These are phyloP conservation scores for Aureococcus anophagefferens DNA, from an alignment of 108 stramenopile genomes.

Conservation along the genomic window DNA sequence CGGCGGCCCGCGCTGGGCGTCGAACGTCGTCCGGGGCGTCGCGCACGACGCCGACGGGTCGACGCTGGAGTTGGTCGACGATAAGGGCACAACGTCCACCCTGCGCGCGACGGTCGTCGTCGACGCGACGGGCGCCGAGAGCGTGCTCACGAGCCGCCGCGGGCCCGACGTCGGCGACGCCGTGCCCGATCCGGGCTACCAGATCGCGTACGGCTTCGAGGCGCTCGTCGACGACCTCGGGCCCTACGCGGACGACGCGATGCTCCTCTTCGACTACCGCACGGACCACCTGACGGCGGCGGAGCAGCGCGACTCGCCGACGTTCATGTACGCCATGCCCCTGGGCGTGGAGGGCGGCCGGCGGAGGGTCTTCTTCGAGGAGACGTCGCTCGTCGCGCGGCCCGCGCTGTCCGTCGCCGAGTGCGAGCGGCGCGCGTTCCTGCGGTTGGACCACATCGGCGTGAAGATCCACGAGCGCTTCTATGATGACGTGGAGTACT, in stretches of 20 bases:
- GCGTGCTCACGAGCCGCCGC: slow-evolving; percentile 65
- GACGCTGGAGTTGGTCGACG: slow-evolving; percentile 1
- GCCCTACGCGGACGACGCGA: slow-evolving; percentile 74
- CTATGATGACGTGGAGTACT: slow-evolving; percentile 83
- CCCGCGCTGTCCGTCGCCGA: slow-evolving; percentile 76
- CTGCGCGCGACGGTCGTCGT: slow-evolving; percentile 69
- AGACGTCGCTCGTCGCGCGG: slow-evolving; percentile 83
- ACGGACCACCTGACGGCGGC: slow-evolving; percentile 61
- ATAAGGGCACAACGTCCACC: slow-evolving; percentile 35
- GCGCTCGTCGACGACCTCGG: slow-evolving; percentile 39
- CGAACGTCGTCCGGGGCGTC: slow-evolving; percentile 3
- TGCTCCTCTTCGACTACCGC: slow-evolving; percentile 92
- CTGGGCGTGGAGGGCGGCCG: slow-evolving; percentile 42
- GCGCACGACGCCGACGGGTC: slow-evolving; percentile 23
- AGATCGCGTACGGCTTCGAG: slow-evolving; percentile 80
- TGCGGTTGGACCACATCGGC: slow-evolving; percentile 66
- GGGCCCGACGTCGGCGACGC: slow-evolving; percentile 25
- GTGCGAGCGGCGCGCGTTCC: slow-evolving; percentile 75
- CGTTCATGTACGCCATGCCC: slow-evolving; percentile 96
- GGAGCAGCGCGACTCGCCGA: slow-evolving; percentile 39
- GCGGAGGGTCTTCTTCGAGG: slow-evolving; percentile 68
- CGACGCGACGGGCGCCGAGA: slow-evolving; percentile 84
- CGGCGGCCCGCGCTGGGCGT: no score
- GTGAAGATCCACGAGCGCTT: slow-evolving; percentile 52
- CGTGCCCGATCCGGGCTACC: slow-evolving; percentile 60